Evolutionary conservation across 1,284 basidiomycete species (phyloP), one percentile per base, ranked within the genome.

Genomic region (Apiotrichum veenhuisii): DNA sequence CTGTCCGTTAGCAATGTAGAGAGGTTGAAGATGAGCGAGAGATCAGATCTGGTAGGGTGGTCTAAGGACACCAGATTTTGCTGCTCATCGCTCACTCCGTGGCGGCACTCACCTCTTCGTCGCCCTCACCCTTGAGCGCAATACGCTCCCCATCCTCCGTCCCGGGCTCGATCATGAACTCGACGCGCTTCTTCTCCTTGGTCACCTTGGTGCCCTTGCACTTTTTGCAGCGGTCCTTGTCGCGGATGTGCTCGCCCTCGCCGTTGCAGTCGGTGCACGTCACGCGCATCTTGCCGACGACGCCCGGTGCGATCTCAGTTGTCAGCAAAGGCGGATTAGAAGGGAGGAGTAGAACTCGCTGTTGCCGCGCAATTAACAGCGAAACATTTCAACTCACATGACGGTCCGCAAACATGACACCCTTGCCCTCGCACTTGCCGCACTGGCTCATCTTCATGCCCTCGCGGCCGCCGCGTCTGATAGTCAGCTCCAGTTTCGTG

Each of bases 141-240:
- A 98, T 93, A 49, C 87, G 81, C 71, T 96, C 86, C 8, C 86
- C 84, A 68, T 94, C 85, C 9, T 84, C 77, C 83, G 92, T 93
- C n/a, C 94, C 94, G 54, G 85, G 86, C 68, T 94, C 89, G 44
- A 98, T 83, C 64, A 85, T 82, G 27, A 94, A 87, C 64, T 93
- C 90, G 63, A 91, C 85, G 50, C 88, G 84, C 48, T 87, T 89
- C 80, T 93, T 96, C 70, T 93, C 91, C 66, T 87, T 87, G 44
- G 88, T 82, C 0, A 86, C 88, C 73, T 87, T 88, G 54, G 83
- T 82, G 11, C 94, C 94, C 71, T 95, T 94, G 78, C 94, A 98
- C 72, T 91, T 94, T 77, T 93, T 97, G 80, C 94, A 98, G 62
- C 90, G 93, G 66, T 97, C 94, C 72, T 95, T 95, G 65, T 95